These are phyloP conservation scores for Solanum bulbocastanum DNA, from an alignment of 257 asterid species.

Conservation along the genomic window DNA sequence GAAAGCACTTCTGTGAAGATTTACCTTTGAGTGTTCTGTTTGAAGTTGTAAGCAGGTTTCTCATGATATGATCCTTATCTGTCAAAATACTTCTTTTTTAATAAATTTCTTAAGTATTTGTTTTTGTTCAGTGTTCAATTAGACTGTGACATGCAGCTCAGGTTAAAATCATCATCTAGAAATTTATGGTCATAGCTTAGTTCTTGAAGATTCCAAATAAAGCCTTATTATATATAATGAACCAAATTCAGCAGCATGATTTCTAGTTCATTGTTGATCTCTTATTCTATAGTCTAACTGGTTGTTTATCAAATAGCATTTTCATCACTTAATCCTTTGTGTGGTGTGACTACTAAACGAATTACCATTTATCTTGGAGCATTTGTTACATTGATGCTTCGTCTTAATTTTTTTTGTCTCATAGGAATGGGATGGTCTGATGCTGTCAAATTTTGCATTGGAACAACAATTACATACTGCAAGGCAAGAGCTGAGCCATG, in stretches of 20 bases:
- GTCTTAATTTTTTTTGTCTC: neutral
- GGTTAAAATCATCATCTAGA: neutral
- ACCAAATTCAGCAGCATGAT: neutral
- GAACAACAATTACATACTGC: slow-evolving; percentile 94
- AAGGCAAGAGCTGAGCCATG: slow-evolving; percentile 98
- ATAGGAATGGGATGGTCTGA: slow-evolving; percentile 95
- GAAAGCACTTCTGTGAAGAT: neutral
- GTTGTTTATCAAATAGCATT: neutral
- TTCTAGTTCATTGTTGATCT: neutral
- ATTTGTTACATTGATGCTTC: neutral
- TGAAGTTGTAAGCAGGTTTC: neutral
- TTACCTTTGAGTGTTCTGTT: neutral
- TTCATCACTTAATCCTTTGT: neutral
- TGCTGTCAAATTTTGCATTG: slow-evolving; percentile 92
- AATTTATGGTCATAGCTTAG: neutral
- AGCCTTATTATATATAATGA: neutral
- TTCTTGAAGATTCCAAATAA: neutral
- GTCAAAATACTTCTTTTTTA: too few species aligned
- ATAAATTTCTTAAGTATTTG: neutral
- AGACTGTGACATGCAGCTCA: neutral
- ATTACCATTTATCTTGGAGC: neutral
- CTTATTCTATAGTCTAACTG: neutral
- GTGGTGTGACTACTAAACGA: neutral
- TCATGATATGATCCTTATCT: neutral
- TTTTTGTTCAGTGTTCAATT: neutral